Base-by-base conservation (phyloP, 495 filamentous ascomycete genomes). In the Chaetomium fimeti region DNA sequence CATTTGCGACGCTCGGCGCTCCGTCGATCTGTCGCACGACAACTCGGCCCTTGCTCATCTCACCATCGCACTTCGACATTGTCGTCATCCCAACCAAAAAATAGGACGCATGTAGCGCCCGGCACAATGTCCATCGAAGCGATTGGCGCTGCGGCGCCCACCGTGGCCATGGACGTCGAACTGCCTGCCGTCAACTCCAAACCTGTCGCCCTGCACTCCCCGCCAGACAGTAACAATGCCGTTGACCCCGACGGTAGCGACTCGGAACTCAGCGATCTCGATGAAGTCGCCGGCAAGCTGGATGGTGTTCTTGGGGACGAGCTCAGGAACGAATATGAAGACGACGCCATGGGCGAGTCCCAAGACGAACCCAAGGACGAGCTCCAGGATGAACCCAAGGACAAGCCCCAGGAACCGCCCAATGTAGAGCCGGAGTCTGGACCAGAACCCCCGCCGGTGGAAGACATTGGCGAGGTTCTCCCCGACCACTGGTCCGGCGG, bases 401-500 rank as follows among this genome's bases (percentile, higher is more conserved):
- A 56, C 20, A 42, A 32, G 29, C 51, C 51, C 28, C 29, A 57
- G 18, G 52, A 28, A 24, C 47, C 53, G 54, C 22, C 57, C 13
- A 22, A 57, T 8, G 8, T 25, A 36, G 69, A 40, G 32, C 58
- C 63, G 53, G 63, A 69, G n/a, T 47, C 63, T n/a, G 62, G 71
- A 32, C 45, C 61, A 24, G 62, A 71, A 45, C 49, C 66, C 32
- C 32, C 32, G 0, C 76, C 80, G 29, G 72, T 68, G 15, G 71
- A 81, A 13, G 88, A 91, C 65, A 90, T 91, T 68, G 85, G 83
- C 66, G 84, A 86, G n/a, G 76, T 89, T 61, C 79, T 86, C 63
- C 94, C 94, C 3, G 91, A 92, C 70, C 88, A 97, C 75, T 97
- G 89, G 77, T 94, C 91, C 69, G 91, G 92, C 69, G 91, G 92